phyloP scores from a whole-genome alignment of 2,329 filamentous ascomycete species.

The Bipolaris victoriae region DNA sequence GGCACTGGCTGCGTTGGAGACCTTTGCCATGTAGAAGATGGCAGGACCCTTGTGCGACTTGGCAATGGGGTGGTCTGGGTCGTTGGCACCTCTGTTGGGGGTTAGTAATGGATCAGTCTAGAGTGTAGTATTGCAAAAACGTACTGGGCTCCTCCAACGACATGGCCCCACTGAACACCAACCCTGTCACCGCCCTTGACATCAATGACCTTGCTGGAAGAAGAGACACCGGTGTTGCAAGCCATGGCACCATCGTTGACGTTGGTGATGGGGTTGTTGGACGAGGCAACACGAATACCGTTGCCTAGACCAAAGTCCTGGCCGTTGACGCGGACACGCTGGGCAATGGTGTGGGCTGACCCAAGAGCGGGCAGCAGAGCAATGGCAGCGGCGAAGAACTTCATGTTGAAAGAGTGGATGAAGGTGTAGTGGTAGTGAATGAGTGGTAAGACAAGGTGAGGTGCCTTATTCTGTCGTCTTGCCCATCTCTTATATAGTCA shows the following conservation, averaged over 20 bases:
- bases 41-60: slow-evolving; percentile 55
- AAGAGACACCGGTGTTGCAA: slow-evolving; percentile 54
- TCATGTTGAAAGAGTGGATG: slow-evolving; percentile 28
- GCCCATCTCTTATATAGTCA: slow-evolving; percentile 20
- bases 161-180: slow-evolving; percentile 61
- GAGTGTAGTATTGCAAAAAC: neutral
- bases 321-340: slow-evolving; percentile 49
- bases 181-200: slow-evolving; percentile 60
- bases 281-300: slow-evolving; percentile 57
- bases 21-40: slow-evolving; percentile 50
- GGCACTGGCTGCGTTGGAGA: slow-evolving; percentile 49
- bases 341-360: slow-evolving; percentile 54
- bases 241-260: slow-evolving; percentile 56
- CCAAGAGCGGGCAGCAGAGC: slow-evolving; percentile 42
- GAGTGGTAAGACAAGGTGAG: slow-evolving; percentile 5
- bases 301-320: slow-evolving; percentile 58
- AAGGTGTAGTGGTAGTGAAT: neutral
- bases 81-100: slow-evolving; percentile 43
- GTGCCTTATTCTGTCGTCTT: neutral
- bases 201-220: slow-evolving; percentile 51
- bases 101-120: neutral
- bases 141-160: slow-evolving; percentile 60
- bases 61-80: slow-evolving; percentile 57
- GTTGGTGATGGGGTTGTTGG: slow-evolving; percentile 59
- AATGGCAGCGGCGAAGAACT: slow-evolving; percentile 32